These are phyloP conservation scores for Reticulascus tulasneorum DNA, from an alignment of 2,329 filamentous ascomycete species.

Conservation along the genomic window DNA sequence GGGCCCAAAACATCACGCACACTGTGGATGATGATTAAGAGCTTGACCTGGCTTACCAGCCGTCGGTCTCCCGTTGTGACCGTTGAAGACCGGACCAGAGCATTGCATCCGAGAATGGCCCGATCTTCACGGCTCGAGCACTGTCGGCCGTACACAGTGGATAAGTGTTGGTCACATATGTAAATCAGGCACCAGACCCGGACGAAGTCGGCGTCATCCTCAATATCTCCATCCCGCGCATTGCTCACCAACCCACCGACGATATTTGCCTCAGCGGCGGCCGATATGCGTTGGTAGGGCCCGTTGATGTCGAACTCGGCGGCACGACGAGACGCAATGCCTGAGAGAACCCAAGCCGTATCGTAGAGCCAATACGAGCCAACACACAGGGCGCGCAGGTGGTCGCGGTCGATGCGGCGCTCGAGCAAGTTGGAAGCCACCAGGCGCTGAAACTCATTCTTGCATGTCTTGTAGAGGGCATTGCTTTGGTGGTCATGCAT, in stretches of 20 bases:
- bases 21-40: conserved; percentile 55
- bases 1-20: conserved; percentile 52
- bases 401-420: conserved; percentile 36
- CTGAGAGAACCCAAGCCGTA: conserved; percentile 58
- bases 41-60: conserved; percentile 53
- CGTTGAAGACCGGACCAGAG: no score
- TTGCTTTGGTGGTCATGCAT: conserved; percentile 52
- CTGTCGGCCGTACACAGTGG: conserved; percentile 56
- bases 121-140: conserved; percentile 56
- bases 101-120: no score
- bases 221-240: conserved; percentile 31
- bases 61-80: conserved; percentile 53
- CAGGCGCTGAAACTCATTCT: conserved; percentile 49
- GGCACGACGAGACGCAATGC: conserved; percentile 46
- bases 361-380: conserved; percentile 62
- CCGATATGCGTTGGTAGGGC: no score
- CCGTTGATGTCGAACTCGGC: conserved; percentile 42
- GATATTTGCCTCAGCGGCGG: no score
- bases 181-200: conserved; percentile 60
- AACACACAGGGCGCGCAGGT: conserved; percentile 55
- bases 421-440: conserved; percentile 42
- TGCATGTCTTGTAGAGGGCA: conserved; percentile 48
- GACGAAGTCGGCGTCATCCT: conserved; percentile 47
- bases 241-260: no score
- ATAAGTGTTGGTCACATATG: conserved; percentile 59